Base-by-base conservation (phyloP, 345 rosid genomes). In the Triadica sebifera region DNA sequence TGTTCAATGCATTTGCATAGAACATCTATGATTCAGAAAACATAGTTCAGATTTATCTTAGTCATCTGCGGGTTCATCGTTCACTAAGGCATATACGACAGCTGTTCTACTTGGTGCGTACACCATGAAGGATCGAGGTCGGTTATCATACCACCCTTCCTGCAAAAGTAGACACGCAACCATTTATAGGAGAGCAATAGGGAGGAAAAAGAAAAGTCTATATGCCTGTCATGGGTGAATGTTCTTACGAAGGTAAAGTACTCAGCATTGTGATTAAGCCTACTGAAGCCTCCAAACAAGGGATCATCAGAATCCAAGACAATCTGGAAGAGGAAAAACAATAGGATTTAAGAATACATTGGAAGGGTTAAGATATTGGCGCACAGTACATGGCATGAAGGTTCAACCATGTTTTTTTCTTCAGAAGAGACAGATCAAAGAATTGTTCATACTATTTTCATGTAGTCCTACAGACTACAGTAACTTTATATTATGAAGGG, bases 101-200 rank as follows among this genome's bases (percentile, higher is more conserved):
- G 95, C 97, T 0, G 97, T 89, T 83, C 97, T 89, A 73, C 85
- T 73, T 6, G 98, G 98, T 8, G 98, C 85, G 75, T 94, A 92
- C 43, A 94, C 90, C 84, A 85, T 67, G 85, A 94, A 84, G 49
- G 93, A 94, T 64, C 84, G 67, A 45, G 94, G 97, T 51, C 97
- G 86, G 68, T 87, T 81, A 20, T 94, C 87, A 67, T 81, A 80
- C 87, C 83, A 78, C 24, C 91, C 95, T 17, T 87, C 91, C 98
- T 94, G 91, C 81, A 82, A 20, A 78, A 58, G 25, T 24, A 65
- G 16, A 72, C 13, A 56, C 49, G 63, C 6, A 52, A 67, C 72
- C 50, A 24, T 56, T 60, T 38, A 47, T 34, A 65, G 39, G 46
- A 59, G 69, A 39, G 52, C 65, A 55, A 47, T 20, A 37, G 61